Evolutionary conservation across 1,284 basidiomycete species (phyloP).

Genomic region (Ceratobasidium sp.): DNA sequence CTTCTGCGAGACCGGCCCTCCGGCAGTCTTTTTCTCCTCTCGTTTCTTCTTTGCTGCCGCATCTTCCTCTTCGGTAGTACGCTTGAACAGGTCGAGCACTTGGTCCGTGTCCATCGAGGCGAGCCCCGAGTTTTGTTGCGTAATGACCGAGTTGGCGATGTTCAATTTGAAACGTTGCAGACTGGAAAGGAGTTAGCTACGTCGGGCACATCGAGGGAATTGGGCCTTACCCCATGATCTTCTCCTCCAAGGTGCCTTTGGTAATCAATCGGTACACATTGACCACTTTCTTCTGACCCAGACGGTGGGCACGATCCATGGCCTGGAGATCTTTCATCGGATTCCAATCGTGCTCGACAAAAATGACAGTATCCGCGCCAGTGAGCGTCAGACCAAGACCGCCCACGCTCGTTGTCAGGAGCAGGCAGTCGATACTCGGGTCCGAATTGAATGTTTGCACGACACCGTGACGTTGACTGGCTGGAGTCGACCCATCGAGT

Average conservation of each 20-base stretch:
- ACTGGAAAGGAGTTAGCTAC: constrained; percentile 60
- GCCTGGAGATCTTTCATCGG: constrained; percentile 99
- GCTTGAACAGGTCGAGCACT: constrained; percentile 93
- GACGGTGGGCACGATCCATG: constrained; percentile 98
- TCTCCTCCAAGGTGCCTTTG: constrained; percentile 97
- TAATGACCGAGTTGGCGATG: constrained; percentile 96
- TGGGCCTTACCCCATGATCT: constrained; percentile 95
- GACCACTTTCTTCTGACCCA: constrained; percentile 99
- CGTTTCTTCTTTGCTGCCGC: constrained; percentile 69
- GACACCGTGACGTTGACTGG: constrained; percentile 91
- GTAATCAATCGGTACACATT: constrained; percentile 99
- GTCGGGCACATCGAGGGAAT: constrained; percentile 23
- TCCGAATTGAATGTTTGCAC: constrained; percentile 99
- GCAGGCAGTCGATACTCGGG: constrained; percentile 95
- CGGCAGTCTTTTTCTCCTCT: constrained; percentile 67
- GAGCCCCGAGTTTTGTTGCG: constrained; percentile 95
- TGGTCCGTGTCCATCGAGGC: constrained; percentile 97
- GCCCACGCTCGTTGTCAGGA: constrained; percentile 97
- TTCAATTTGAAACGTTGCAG: constrained; percentile 99
- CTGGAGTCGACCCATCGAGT: constrained; percentile 90
- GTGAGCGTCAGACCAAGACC: constrained; percentile 97
- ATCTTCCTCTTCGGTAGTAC: constrained; percentile 80
- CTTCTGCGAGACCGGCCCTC: constrained; percentile 73
- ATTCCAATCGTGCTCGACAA: constrained; percentile 99
- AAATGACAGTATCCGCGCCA: constrained; percentile 99